Conservation (phyloP, 495 filamentous ascomycete genomes). For the Penicillium nucicola region DNA sequence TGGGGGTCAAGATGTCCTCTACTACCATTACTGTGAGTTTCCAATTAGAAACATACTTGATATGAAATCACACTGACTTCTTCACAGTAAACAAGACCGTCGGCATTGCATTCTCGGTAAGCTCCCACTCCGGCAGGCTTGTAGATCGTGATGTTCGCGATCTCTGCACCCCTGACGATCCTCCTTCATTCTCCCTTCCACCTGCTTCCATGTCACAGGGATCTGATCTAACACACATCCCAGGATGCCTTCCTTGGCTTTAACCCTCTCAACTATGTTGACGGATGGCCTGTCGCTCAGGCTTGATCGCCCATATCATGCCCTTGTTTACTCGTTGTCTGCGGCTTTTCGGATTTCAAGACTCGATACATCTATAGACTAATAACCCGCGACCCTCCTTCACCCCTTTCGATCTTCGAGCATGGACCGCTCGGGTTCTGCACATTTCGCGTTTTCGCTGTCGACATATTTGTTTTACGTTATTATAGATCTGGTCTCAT, state of each 20-base stretch:
- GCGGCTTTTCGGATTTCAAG: background rate
- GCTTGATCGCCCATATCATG: slow-evolving; percentile 9
- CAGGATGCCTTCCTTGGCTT: slow-evolving; percentile 45
- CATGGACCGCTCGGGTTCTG: background rate
- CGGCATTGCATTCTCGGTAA: slow-evolving; percentile 37
- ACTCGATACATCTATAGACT: background rate
- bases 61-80: slow-evolving; percentile 7
- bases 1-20: slow-evolving; percentile 37
- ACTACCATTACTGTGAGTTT: slow-evolving; percentile 47
- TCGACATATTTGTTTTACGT: background rate
- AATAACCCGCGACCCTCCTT: background rate
- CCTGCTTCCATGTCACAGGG: background rate
- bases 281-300: slow-evolving; percentile 42
- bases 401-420: background rate
- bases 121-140: slow-evolving; percentile 15
- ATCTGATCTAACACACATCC: slow-evolving; percentile 14
- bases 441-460: background rate
- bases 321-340: background rate
- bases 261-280: slow-evolving; percentile 37
- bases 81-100: slow-evolving; percentile 40
- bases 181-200: slow-evolving; percentile 13
- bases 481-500: background rate
- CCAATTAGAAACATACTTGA: background rate
- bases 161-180: slow-evolving; percentile 14
- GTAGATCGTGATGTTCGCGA: slow-evolving; percentile 10